A percentile compares a stretch with the other conserved stretches of the same genome.
Conservation (phyloP, 768 basidiomycete species). For the Sutorius australiensis region DNA sequence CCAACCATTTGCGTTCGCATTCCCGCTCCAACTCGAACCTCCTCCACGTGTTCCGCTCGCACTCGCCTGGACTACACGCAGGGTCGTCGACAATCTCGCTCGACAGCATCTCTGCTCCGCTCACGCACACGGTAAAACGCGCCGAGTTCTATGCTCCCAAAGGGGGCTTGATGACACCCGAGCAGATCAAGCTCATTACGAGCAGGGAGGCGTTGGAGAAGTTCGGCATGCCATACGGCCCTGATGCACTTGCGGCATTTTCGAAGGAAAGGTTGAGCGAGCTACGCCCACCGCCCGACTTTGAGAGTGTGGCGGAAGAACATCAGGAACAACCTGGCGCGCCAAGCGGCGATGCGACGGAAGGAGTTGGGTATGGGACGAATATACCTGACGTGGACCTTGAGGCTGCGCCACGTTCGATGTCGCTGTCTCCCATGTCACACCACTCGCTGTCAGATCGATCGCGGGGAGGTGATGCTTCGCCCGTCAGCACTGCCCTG, state of each 20-base stretch:
- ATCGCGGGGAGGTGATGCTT: not conserved
- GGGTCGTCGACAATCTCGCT: slow-evolving; percentile 70
- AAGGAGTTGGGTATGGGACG: not conserved
- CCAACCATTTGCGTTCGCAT: slow-evolving; percentile 33
- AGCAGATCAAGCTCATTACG: slow-evolving; percentile 64
- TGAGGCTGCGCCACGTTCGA: not conserved
- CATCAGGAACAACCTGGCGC: not conserved
- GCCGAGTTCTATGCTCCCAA: slow-evolving; percentile 65
- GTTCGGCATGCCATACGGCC: slow-evolving; percentile 75
- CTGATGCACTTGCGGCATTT: slow-evolving; percentile 61
- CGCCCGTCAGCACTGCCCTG: slow-evolving; percentile 12
- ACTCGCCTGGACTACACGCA: slow-evolving; percentile 33
- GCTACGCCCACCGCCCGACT: slow-evolving; percentile 45
- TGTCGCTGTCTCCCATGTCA: not conserved
- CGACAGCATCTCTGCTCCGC: slow-evolving; percentile 69
- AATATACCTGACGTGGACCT: not conserved
- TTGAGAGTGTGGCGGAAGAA: slow-evolving; percentile 32
- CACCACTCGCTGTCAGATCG: not conserved
- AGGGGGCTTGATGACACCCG: slow-evolving; percentile 40
- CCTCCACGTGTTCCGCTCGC: slow-evolving; percentile 41
- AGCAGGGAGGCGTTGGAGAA: slow-evolving; percentile 60
- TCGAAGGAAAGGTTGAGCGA: slow-evolving; percentile 41
- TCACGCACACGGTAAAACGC: slow-evolving; percentile 67
- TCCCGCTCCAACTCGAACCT: slow-evolving; percentile 34
- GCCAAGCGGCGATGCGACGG: not conserved